Percentiles rank a stretch among this genome's conserved stretches.
These are phyloP conservation scores for Volvariella volvacea DNA, from an alignment of 1,284 basidiomycete species.

Conservation along the genomic window DNA sequence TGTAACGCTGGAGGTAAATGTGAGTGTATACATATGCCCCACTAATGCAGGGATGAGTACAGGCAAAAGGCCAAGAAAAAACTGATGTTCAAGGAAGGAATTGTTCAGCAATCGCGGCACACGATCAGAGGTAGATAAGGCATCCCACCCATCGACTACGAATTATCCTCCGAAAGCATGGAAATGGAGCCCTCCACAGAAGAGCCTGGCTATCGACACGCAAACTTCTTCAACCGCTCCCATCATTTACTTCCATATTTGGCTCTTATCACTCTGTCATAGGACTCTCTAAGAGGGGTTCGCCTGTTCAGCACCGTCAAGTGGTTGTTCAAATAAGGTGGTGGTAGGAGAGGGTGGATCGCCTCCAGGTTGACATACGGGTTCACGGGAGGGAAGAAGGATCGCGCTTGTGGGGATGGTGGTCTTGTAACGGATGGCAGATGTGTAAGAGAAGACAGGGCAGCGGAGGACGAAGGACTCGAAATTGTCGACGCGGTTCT, in stretches of 20 bases:
- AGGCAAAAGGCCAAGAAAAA: too few relatives aligned
- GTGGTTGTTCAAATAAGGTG: constrained; percentile 62
- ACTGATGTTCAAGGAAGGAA: too few relatives aligned
- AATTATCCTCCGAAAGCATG: too few relatives aligned
- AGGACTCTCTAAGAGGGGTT: constrained; percentile 61
- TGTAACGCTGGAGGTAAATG: too few relatives aligned
- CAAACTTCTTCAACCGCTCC: too few relatives aligned
- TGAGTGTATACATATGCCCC: too few relatives aligned
- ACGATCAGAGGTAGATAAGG: too few relatives aligned
- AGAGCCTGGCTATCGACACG: too few relatives aligned
- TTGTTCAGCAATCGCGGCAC: too few relatives aligned
- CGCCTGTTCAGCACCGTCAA: constrained; percentile 57
- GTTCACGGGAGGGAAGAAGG: constrained; percentile 52
- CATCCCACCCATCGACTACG: too few relatives aligned
- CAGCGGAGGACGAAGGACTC: constrained; percentile 52
- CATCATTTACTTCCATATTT: constrained; percentile 23
- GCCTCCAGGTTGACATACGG: constrained; percentile 44
- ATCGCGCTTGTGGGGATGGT: constrained; percentile 41
- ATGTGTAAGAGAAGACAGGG: constrained; percentile 56
- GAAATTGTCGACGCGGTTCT: constrained; percentile 64
- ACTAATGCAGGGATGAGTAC: too few relatives aligned
- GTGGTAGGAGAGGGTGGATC: constrained; percentile 61
- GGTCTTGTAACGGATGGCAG: constrained; percentile 48
- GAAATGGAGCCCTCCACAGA: too few relatives aligned
- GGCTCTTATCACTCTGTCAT: constrained; percentile 57